phyloP scores from a whole-genome alignment of 352 stramenopile genomes.

The Achlya hypogyna region DNA sequence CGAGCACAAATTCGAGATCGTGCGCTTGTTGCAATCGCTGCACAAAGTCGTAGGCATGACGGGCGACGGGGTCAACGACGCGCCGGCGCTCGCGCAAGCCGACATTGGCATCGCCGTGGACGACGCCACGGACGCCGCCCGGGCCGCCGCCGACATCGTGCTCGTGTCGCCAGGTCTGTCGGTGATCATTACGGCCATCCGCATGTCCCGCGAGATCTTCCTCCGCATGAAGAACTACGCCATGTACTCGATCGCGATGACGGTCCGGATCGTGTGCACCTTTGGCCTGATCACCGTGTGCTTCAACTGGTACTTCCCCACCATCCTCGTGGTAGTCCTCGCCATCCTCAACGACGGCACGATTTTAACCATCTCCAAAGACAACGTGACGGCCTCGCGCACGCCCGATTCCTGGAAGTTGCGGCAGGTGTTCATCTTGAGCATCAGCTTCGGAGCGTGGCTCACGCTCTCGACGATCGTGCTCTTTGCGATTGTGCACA shows the following conservation, averaged over 20 bases:
- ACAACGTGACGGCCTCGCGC: conserved; percentile 23
- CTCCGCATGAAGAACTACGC: conserved; percentile 54
- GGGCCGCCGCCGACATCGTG: conserved; percentile 57
- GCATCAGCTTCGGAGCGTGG: conserved; percentile 47
- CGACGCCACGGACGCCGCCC: conserved; percentile 49
- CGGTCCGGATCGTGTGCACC: conserved; percentile 39
- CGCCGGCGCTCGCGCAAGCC: conserved; percentile 78
- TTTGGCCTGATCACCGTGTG: conserved; percentile 43
- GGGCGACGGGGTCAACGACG: conserved; percentile 89
- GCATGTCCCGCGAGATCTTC: conserved; percentile 49
- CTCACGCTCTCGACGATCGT: conserved; percentile 54
- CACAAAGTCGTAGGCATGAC: conserved; percentile 78
- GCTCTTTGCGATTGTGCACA: conserved; percentile 49
- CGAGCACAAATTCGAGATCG: conserved; percentile 88
- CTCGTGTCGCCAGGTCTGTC: conserved; percentile 44
- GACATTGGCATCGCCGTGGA: conserved; percentile 88
- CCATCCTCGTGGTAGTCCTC: conserved; percentile 51
- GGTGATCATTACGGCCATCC: conserved; percentile 49
- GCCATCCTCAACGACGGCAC: conserved; percentile 55
- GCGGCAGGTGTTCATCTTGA: conserved; percentile 20
- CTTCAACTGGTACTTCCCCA: conserved; percentile 41
- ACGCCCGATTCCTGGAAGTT: conserved; percentile 24
- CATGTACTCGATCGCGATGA: conserved; percentile 50
- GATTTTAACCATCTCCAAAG: conserved; percentile 28
- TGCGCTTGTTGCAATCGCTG: conserved; percentile 82